phyloP scores from a whole-genome alignment of 192 early-diverging fungal genomes.

The Coemansia sp. region DNA sequence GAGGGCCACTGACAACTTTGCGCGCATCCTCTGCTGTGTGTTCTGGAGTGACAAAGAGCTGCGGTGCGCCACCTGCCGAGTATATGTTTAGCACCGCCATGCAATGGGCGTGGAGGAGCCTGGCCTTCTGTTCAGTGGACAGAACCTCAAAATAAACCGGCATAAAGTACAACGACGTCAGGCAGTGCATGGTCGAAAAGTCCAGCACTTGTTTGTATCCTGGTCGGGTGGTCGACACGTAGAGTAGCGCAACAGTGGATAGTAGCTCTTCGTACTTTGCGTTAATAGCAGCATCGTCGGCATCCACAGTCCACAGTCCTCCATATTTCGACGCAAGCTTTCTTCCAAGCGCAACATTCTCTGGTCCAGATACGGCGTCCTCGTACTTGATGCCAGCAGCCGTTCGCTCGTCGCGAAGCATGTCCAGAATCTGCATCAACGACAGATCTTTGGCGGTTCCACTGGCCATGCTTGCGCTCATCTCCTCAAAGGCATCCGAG shows the following conservation, averaged over 20 bases:
- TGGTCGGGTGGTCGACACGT: conserved; percentile 37
- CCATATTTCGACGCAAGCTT: conserved; percentile 35
- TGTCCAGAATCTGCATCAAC: conserved; percentile 35
- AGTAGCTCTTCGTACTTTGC: conserved; percentile 47
- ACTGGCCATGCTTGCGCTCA: background rate
- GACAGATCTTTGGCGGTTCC: conserved; percentile 12
- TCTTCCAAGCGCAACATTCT: background rate
- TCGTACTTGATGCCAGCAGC: conserved; percentile 16
- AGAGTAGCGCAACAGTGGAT: conserved; percentile 30
- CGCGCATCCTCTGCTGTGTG: conserved; percentile 24
- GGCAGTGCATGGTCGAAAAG: conserved; percentile 53
- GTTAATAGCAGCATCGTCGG: conserved; percentile 34
- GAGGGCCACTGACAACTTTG: background rate
- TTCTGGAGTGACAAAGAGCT: conserved; percentile 26
- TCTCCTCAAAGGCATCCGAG: conserved; percentile 17
- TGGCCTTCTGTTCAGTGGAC: conserved; percentile 38
- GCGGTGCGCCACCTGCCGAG: conserved; percentile 48
- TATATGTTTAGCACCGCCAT: conserved; percentile 34
- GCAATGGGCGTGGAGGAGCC: conserved; percentile 50
- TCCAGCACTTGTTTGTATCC: conserved; percentile 25
- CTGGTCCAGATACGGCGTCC: background rate
- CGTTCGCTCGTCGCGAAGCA: conserved; percentile 37
- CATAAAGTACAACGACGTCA: conserved; percentile 59
- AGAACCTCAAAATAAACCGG: conserved; percentile 46
- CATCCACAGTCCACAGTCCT: conserved; percentile 43